Conservation (phyloP, 495 filamentous ascomycete genomes). For the Hypoxylon fuscum region DNA sequence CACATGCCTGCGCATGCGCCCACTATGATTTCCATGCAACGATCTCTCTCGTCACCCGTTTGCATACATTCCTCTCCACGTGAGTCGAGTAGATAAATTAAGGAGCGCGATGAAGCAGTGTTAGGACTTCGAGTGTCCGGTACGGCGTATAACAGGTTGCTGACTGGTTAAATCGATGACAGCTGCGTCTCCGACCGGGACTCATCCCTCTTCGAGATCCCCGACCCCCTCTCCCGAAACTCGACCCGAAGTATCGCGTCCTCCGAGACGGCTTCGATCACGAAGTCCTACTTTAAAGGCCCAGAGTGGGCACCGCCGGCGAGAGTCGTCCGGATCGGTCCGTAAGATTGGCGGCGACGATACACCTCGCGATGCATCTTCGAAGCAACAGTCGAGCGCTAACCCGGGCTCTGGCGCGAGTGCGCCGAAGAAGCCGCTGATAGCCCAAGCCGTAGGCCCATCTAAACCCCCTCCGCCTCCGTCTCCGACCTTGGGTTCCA, state of each 20-base stretch:
- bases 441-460: slow-evolving; percentile 50
- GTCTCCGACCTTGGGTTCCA: slow-evolving; percentile 30
- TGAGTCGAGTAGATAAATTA: slow-evolving; percentile 50
- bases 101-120: slow-evolving; percentile 20
- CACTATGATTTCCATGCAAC: slow-evolving; percentile 66
- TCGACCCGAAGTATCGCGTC: slow-evolving; percentile 53
- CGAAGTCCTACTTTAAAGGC: slow-evolving; percentile 53
- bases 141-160: slow-evolving; percentile 36
- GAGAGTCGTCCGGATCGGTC: slow-evolving; percentile 47
- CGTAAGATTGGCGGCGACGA: slow-evolving; percentile 48
- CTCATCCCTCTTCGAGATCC: slow-evolving; percentile 49
- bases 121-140: slow-evolving; percentile 1
- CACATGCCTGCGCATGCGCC: slow-evolving; percentile 46
- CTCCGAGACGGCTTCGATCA: slow-evolving; percentile 52
- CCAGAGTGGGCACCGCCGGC: slow-evolving; percentile 35
- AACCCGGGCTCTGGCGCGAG: slow-evolving; percentile 43
- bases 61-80: slow-evolving; percentile 60
- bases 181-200: slow-evolving; percentile 50
- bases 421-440: slow-evolving; percentile 54
- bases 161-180: slow-evolving; percentile 42
- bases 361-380: slow-evolving; percentile 46
- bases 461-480: slow-evolving; percentile 38
- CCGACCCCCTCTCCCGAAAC: slow-evolving; percentile 56
- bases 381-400: slow-evolving; percentile 47
- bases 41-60: slow-evolving; percentile 62